Conservation (phyloP, 2,329 filamentous ascomycete genomes). For the Chrysosporium keratinophilum region DNA sequence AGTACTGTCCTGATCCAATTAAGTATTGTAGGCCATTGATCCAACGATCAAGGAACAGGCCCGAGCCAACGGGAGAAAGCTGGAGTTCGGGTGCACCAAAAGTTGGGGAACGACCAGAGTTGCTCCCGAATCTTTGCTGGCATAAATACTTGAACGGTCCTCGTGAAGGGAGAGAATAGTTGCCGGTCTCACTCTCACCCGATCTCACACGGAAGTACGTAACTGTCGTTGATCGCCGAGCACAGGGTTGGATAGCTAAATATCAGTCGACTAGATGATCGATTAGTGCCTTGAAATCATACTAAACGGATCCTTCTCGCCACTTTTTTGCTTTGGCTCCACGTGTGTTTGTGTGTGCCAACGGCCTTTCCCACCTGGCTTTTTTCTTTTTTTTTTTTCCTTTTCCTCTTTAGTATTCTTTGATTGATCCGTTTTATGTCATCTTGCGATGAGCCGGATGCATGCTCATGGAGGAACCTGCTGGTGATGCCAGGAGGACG, state of each 20-base stretch:
- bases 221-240: background rate
- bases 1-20: background rate
- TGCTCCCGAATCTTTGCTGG: background rate
- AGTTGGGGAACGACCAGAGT: background rate
- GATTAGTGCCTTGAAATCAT: background rate
- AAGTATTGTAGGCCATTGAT: background rate
- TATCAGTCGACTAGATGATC: background rate
- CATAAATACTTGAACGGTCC: too few relatives aligned
- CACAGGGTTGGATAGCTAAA: background rate
- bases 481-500: background rate
- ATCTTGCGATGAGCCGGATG: conserved; percentile 1
- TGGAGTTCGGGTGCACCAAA: background rate
- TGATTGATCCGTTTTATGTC: too few relatives aligned
- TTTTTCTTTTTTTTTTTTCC: background rate
- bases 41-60: too few relatives aligned
- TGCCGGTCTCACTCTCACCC: background rate
- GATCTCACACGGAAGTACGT: background rate
- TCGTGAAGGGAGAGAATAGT: background rate
- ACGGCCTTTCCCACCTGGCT: background rate
- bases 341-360: background rate
- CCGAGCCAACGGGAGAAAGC: too few relatives aligned
- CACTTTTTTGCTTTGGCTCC: background rate
- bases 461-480: conserved; percentile 8
- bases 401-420: background rate
- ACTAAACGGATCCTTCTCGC: background rate